Evolutionary conservation across 768 basidiomycete genomes (phyloP).

Genomic region (Lentinula boryana): DNA sequence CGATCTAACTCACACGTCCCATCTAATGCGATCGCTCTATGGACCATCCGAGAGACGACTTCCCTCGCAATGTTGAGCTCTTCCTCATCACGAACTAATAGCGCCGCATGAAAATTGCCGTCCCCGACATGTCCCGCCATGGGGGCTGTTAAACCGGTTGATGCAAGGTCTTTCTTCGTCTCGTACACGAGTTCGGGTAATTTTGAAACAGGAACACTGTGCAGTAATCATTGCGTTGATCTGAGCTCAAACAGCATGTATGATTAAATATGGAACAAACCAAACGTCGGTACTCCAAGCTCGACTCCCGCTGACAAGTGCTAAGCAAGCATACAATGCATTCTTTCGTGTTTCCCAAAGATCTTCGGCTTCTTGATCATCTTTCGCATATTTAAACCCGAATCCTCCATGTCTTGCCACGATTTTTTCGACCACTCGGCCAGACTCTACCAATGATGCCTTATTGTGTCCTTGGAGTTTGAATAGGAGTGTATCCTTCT

Average conservation of each 20-base stretch:
- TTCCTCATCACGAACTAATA: conserved; percentile 53
- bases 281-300: conserved; percentile 92
- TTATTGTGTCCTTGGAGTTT: conserved; percentile 78
- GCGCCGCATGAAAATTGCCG: conserved; percentile 46
- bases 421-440: conserved; percentile 50
- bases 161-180: conserved; percentile 64
- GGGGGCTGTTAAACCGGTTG: conserved; percentile 48
- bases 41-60: conserved; percentile 55
- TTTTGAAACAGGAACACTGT: conserved; percentile 54
- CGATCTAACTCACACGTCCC: conserved; percentile 53
- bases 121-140: conserved; percentile 77
- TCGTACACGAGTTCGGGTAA: conserved; percentile 61
- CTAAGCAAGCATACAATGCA: conserved; percentile 66
- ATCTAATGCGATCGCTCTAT: conserved; percentile 61
- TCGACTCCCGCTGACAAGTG: conserved; percentile 52
- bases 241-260: background rate
- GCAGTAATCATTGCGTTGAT: background rate
- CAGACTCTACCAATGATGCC: conserved; percentile 50
- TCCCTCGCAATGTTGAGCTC: conserved; percentile 36
- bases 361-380: conserved; percentile 67
- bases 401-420: conserved; percentile 62
- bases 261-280: conserved; percentile 29
- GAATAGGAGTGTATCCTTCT: conserved; percentile 81
- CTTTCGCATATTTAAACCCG: conserved; percentile 66
- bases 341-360: conserved; percentile 87